These are phyloP conservation scores for Mallotus nudiflorus DNA, from an alignment of 345 rosid species.

Conservation along the genomic window DNA sequence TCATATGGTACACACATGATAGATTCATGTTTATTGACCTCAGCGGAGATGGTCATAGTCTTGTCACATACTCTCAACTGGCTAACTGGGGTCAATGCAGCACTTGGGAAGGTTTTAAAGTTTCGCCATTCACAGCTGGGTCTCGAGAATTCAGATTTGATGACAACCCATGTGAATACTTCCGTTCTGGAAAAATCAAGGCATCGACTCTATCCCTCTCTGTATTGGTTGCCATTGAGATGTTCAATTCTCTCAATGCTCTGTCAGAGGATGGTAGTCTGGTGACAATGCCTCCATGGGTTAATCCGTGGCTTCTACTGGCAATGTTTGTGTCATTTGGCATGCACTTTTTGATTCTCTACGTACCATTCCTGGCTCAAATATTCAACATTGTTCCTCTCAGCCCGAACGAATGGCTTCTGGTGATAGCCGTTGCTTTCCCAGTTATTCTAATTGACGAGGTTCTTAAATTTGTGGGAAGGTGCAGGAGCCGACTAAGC, in stretches of 20 bases:
- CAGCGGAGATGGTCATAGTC: slow-evolving; percentile 88
- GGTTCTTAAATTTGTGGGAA: slow-evolving; percentile 76
- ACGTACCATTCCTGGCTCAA: slow-evolving; percentile 82
- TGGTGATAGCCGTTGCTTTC: slow-evolving; percentile 72
- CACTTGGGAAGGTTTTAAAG: slow-evolving; percentile 73
- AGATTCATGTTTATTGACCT: slow-evolving; percentile 81
- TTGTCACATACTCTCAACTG: slow-evolving; percentile 81
- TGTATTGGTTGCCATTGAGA: slow-evolving; percentile 90
- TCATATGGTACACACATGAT: slow-evolving; percentile 86
- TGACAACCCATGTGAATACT: slow-evolving; percentile 78
- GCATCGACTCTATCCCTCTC: slow-evolving; percentile 90
- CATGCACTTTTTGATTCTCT: slow-evolving; percentile 79
- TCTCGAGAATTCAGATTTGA: slow-evolving; percentile 49
- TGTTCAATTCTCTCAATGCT: slow-evolving; percentile 96
- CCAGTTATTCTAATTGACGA: slow-evolving; percentile 90
- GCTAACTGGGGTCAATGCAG: slow-evolving; percentile 78
- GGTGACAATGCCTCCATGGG: slow-evolving; percentile 96
- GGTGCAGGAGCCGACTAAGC: slow-evolving; percentile 49
- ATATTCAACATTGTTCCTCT: slow-evolving; percentile 83
- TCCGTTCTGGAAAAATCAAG: slow-evolving; percentile 78
- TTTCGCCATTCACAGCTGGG: slow-evolving; percentile 76
- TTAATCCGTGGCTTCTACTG: slow-evolving; percentile 76
- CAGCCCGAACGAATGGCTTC: slow-evolving; percentile 81
- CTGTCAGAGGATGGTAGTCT: slow-evolving; percentile 89
- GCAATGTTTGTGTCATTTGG: slow-evolving; percentile 87